Base-by-base conservation (phyloP, 2,329 filamentous ascomycete species). In the Aspergillus intermedius region DNA sequence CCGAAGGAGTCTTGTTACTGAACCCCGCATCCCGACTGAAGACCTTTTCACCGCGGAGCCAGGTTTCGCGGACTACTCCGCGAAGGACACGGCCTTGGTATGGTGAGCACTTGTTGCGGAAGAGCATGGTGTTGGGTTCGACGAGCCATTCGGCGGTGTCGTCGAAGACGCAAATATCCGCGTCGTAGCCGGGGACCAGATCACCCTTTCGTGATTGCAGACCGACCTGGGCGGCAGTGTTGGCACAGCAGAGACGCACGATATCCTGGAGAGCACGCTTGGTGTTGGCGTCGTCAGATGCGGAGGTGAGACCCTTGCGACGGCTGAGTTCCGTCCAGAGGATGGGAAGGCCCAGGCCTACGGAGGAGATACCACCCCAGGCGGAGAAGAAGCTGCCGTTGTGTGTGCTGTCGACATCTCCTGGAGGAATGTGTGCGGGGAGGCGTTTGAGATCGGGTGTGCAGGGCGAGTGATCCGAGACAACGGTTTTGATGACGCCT, bases 401-500 rank as follows among this genome's bases (percentile, higher is more conserved):
- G 15, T 73, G 64, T 5, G 61, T 59, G 13, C 71, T 68, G 40
- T 63, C 58, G 21, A 69, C 52, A 51, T 57, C 47, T 46, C 63
- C 51, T 44, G 66, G 75, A 13, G 77, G 80, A n/a, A 93, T 76
- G 56, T 85, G 79, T 1, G 77, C 68, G 0, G 91, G 91, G 0
- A 96, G 80, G 15, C 95, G 80, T 70, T 98, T 98, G 47, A 98
- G 79, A 64, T 95, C 84, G 0, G 93, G 91, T 3, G 93, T 97
- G 75, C 93, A 97, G 5, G 93, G 93, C 4, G 88, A 95, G 75
- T 98, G 93, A 65, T 97, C 93, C 0, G 87, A 94, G 2, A 98
- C 93, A 25, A 98, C 80, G 0, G 93, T 97, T 63, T 83, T 81
- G 68, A 98, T 91, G 55, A 94, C 88, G 8, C 88, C 88, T 19